Evolutionary conservation across 2,329 filamentous ascomycete species (phyloP), one percentile per base, ranked within the genome.

Genomic region (Fusarium falciforme): DNA sequence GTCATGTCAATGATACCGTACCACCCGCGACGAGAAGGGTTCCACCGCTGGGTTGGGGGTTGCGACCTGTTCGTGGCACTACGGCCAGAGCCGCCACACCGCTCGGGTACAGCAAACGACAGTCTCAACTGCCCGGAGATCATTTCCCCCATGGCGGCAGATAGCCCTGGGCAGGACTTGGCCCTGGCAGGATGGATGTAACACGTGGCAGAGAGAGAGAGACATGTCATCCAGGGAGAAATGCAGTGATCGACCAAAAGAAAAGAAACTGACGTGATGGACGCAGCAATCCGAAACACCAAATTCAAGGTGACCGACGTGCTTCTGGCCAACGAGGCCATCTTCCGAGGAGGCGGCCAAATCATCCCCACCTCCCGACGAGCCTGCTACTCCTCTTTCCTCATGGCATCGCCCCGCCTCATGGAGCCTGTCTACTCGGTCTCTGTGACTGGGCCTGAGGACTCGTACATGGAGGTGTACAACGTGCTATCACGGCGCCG

Each of bases 381-480:
- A 66, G 95, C 96, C 12, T 96, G 96, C 83, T 99, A 99, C 84
- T 96, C 93, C 8, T 96, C 94, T 17, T 99, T 99, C 87, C 88
- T 99, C 57, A 98, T 98, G 94, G 96, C 96, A 4, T 96, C 94
- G 25, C 96, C 96, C 31, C 91, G 96, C 54, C 89, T 99, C 33
- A 98, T 99, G 95, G 96, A 99, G 83, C 96, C 96, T 1, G 89
- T 98, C 54, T 99, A 98, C 85, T 90, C 93, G 6, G 96, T 96
- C 78, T 94, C 93, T 47, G 97, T 98, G 90, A 96, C 94, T 5
- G 96, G 96, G 0, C 95, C 95, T 17, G 94, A 96, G 67, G 94
- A 97, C 79, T 93, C 94, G 0, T 94, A 98, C 66, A 93, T 93
- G 70, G 93, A 94, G 52, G 88, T 98, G 16, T 99, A 99, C 86